Base-by-base conservation (phyloP, 1,284 basidiomycete genomes). In the Phellopilus nigrolimitatus region DNA sequence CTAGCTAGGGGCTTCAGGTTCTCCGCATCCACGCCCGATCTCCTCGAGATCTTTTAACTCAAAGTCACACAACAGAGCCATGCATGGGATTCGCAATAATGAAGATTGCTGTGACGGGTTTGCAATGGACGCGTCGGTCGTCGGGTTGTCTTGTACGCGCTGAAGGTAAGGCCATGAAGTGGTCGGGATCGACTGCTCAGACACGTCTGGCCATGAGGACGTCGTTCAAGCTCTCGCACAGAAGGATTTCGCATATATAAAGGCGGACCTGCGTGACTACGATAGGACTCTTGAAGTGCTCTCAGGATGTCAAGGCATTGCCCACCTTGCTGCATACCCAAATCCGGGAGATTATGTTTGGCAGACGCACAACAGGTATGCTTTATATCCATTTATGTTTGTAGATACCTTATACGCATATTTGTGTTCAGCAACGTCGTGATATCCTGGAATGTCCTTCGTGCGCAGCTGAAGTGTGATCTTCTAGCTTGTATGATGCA, bases 391-490 rank as follows among this genome's bases (percentile, higher is more conserved):
- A 37, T 49, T 10, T 8, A 19, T 13, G 10, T 15, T 19, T 4
- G 27, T 25, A 22, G 17, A 21, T n/a, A 25, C 25, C 24, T 45
- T 42, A n/a, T 44, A 51, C 46, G 19, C n/a, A 24, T 10, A 3
- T 27, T 38, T 50, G 44, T 39, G 33, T n/a, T 31, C 55, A 84
- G 82, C 40, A 85, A 84, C 60, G 81, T 84, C 13, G 75, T 83
- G 22, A 72, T 82, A 37, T 80, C 79, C 8, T 86, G 80, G 78
- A 85, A 84, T 60, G 66, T 84, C 45, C 67, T 86, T 44, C 74
- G 80, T n/a, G 79, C 79, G 12, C 78, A 47, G 80, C 81, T 41
- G 82, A 85, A 68, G 80, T 79, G 56, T 54, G 61, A 53, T 7
- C 4, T 25, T 5, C 38, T 50, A 24, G 21, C 15, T 21, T 31